Conservation (phyloP, 2,329 filamentous ascomycete species). For the Raffaelea deltoideospora region DNA sequence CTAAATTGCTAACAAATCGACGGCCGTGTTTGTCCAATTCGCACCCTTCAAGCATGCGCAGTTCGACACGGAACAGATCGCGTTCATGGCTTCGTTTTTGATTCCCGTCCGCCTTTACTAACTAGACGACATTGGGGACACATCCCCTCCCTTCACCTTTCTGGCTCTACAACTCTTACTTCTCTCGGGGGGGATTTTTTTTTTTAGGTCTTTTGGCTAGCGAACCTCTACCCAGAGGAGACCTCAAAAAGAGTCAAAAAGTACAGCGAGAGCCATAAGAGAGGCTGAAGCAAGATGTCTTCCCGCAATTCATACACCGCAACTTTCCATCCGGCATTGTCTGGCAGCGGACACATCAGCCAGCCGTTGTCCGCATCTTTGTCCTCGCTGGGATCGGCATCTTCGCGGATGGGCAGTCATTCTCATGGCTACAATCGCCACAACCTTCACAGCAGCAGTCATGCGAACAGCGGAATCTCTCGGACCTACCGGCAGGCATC, state of each 20-base stretch:
- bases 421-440: conserved; percentile 16
- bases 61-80: neutral
- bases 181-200: too few relatives aligned
- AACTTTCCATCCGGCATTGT: conserved; percentile 30
- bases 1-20: too few relatives aligned
- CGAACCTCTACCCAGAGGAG: too few relatives aligned
- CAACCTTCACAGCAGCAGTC: conserved; percentile 12
- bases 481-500: conserved; percentile 91
- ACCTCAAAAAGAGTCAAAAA: too few relatives aligned
- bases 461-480: conserved; percentile 45
- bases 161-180: neutral
- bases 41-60: conserved; percentile 1
- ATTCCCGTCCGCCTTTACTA: neutral
- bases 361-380: conserved; percentile 37
- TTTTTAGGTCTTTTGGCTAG: too few relatives aligned
- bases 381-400: conserved; percentile 40
- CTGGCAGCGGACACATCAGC: conserved; percentile 19
- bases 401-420: conserved; percentile 35
- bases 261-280: too few relatives aligned
- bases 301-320: conserved; percentile 24
- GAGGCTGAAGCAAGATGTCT: too few relatives aligned
- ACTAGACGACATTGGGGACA: neutral
- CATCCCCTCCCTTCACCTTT: neutral
- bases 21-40: too few relatives aligned
- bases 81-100: conserved; percentile 1